Evolutionary conservation across 148 eudicot genomes (phyloP), one percentile per base, ranked within the genome.

Genomic region (Arbutus unedo): DNA sequence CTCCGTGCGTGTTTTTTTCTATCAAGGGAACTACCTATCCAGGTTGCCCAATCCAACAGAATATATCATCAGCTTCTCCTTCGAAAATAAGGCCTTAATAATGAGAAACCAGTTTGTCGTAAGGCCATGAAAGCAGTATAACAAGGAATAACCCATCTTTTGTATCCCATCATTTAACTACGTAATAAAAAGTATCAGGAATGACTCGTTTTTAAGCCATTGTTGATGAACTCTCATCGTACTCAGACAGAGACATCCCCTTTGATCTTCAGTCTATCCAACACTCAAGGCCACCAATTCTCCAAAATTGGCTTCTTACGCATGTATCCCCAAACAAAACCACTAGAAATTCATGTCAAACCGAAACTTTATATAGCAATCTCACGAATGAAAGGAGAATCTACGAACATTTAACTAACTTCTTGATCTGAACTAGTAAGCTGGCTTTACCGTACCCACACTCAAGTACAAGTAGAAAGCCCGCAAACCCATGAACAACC

Each of bases 371-470:
- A 31, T 31, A 21, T 50, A 68, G 18, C 75, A 80, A 80, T 68
- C 76, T 68, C 8, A 15, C 4, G 31, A 80, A 80, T 50, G 76
- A 16, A 41, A 8, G 18, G 5, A 64, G 47, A 80, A 66, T 38
- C 6, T 23, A 79, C 49, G 57, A 79, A 79, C 47, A 15, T 23
- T 72, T 47, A 66, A 49, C 49, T 19, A 45, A 79, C 74, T 66
- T 66, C 74, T 79, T 31, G 82, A 80, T 80, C 82, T 80, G 74
- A 68, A 80, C 60, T 49, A 31, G 57, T 49, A 31, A 25, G 25
- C 47, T 14, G 8, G 41, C 56, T 45, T 8, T 44, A 47, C 23
- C 13, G 1, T 79, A 21, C 23, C 50, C 62, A 15, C 21, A 67
- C 50, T 74, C 8, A 79, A 5, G 25, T 7, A 50, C 49, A 67